A percentile compares a stretch with the other conserved stretches of the same genome.
Conservation (phyloP, 768 basidiomycete genomes). For the Lactarius hengduanensis region DNA sequence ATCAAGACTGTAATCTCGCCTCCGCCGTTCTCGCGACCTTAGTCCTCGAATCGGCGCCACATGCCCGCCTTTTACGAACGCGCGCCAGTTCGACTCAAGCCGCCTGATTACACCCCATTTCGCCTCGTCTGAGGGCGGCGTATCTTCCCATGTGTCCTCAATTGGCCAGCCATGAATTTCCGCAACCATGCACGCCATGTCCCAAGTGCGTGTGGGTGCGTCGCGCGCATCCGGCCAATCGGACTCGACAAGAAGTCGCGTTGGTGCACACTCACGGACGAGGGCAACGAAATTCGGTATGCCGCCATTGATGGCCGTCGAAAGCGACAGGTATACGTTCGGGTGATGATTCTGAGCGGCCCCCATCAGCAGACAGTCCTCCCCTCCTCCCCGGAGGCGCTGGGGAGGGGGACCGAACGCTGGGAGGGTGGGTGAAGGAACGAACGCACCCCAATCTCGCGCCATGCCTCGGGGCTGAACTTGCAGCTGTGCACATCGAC, state of each 20-base stretch:
- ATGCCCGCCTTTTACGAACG: conserved; percentile 55
- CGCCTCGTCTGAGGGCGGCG: conserved; percentile 31
- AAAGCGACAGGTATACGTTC: conserved; percentile 87
- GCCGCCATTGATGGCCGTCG: conserved; percentile 79
- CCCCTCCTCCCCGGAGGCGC: conserved; percentile 7
- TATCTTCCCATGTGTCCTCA: conserved; percentile 49
- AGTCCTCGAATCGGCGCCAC: conserved; percentile 4
- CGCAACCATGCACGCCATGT: conserved; percentile 71
- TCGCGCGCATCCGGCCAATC: conserved; percentile 71
- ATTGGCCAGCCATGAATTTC: conserved; percentile 74
- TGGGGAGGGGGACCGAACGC: conserved; percentile 5
- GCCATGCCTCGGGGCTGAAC: conserved; percentile 73
- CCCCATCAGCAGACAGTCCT: conserved; percentile 12
- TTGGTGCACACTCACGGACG: conserved; percentile 58
- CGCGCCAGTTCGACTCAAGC: conserved; percentile 69
- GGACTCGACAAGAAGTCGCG: conserved; percentile 81
- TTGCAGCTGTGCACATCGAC: conserved; percentile 92
- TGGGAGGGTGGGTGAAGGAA: neutral
- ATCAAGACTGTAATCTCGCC: conserved; percentile 26
- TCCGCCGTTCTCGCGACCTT: conserved; percentile 21
- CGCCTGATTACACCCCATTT: conserved; percentile 65
- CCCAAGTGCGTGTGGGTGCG: conserved; percentile 65
- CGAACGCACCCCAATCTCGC: conserved; percentile 63
- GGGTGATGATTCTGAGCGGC: conserved; percentile 55
- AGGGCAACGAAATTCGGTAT: conserved; percentile 62